These are phyloP conservation scores for Sarcocystis neurona DNA, from an alignment of 169 alveolate species.

Conservation along the genomic window DNA sequence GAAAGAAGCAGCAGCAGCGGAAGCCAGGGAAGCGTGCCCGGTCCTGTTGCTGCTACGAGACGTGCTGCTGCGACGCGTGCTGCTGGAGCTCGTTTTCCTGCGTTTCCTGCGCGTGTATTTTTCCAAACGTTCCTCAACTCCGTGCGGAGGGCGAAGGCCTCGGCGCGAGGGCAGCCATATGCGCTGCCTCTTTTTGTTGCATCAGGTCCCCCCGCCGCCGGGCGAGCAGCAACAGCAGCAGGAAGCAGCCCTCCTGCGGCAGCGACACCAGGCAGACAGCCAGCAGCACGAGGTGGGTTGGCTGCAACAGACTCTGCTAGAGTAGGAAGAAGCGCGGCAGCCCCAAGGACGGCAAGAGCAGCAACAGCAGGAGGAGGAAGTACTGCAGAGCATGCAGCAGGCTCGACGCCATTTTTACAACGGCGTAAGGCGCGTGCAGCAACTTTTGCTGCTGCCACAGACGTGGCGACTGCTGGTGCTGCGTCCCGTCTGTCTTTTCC, in stretches of 20 bases:
- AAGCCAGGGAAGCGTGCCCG: background rate
- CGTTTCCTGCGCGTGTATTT: background rate
- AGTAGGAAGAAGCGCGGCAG: no score
- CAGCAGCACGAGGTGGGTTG: no score
- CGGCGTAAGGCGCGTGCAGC: background rate
- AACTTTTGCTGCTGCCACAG: no score
- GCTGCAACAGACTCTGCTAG: no score
- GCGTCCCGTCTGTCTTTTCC: no score
- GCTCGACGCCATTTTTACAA: background rate
- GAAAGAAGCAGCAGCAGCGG: background rate
- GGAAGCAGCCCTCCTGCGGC: no score
- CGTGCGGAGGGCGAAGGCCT: background rate
- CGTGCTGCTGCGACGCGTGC: background rate
- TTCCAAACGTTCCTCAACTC: conserved; percentile 34
- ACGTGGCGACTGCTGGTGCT: no score
- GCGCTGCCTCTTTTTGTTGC: no score
- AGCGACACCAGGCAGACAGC: no score
- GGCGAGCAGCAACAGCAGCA: no score
- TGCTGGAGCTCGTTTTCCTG: background rate
- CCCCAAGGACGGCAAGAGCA: background rate
- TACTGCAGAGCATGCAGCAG: background rate
- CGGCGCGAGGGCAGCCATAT: no score
- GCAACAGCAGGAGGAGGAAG: background rate
- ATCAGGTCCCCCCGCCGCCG: no score
- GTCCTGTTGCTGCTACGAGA: background rate